Evolutionary conservation across 163 green algal species (phyloP).

Genomic region (Chlorella variabilis): DNA sequence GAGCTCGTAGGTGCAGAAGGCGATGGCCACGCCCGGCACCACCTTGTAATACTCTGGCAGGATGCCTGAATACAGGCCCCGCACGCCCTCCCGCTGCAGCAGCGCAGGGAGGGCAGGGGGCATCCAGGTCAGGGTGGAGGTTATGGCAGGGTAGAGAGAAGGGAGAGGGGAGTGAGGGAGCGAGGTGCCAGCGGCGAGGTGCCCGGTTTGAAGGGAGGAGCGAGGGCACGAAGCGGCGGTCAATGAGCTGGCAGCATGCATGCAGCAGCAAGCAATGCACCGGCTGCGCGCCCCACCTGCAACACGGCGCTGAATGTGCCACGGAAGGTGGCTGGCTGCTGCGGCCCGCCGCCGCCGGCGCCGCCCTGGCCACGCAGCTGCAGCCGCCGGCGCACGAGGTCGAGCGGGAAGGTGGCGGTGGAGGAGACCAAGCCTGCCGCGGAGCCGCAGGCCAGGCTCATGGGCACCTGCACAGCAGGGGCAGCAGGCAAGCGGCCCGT

Average conservation of each 20-base stretch:
- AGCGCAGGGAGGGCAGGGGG: background rate
- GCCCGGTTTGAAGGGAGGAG: background rate
- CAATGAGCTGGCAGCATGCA: no score
- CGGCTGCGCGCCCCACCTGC: slow-evolving; percentile 30
- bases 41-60: slow-evolving; percentile 91
- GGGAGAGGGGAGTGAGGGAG: background rate
- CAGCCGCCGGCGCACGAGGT: slow-evolving; percentile 85
- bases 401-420: slow-evolving; percentile 89
- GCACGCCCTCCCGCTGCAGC: slow-evolving; percentile 52
- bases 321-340: background rate
- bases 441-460: slow-evolving; percentile 71
- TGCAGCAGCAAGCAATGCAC: no score
- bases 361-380: slow-evolving; percentile 67
- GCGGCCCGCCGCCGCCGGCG: background rate
- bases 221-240: no score
- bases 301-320: slow-evolving; percentile 8
- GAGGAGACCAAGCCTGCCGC: slow-evolving; percentile 80
- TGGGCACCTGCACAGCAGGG: slow-evolving; percentile 14
- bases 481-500: background rate
- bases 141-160: background rate
- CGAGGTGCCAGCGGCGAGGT: background rate
- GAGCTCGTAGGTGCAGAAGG: slow-evolving; percentile 86
- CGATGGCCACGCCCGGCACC: slow-evolving; percentile 88
- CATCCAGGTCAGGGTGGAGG: no score
- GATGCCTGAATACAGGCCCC: slow-evolving; percentile 86